Conservation (phyloP, 164 flowering plant species). For the Cinnamomum chago region DNA sequence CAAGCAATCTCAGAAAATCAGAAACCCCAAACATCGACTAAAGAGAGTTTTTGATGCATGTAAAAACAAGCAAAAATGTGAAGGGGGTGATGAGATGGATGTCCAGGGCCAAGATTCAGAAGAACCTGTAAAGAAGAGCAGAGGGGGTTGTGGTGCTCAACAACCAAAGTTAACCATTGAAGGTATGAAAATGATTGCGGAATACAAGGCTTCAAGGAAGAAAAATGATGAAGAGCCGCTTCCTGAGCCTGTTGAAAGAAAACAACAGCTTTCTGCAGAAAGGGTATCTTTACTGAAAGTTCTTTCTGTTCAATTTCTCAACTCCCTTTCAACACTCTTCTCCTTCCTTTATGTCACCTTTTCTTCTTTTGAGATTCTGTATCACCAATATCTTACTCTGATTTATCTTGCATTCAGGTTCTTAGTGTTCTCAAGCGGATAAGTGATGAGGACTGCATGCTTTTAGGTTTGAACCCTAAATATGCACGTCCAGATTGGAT, state of each 20-base stretch:
- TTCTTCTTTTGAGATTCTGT: neutral
- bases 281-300: conserved; percentile 37
- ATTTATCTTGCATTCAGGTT: conserved; percentile 45
- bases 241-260: conserved; percentile 98
- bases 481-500: conserved; percentile 99
- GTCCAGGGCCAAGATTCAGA: conserved; percentile 63
- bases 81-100: conserved; percentile 88
- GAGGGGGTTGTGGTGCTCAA: conserved; percentile 98
- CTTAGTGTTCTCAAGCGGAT: conserved; percentile 84
- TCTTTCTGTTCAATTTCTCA: neutral
- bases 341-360: neutral
- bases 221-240: conserved; percentile 90
- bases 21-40: conserved; percentile 75
- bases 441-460: conserved; percentile 83
- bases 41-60: conserved; percentile 85
- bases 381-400: neutral
- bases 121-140: conserved; percentile 74
- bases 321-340: neutral
- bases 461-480: conserved; percentile 81
- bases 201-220: conserved; percentile 83
- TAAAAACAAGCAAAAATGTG: conserved; percentile 88
- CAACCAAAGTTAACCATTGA: conserved; percentile 91
- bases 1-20: conserved; percentile 84
- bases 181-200: conserved; percentile 99
- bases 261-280: conserved; percentile 91